Evolutionary conservation across 805 yeast species (phyloP).

Genomic region (Kregervanrija delftensis): DNA sequence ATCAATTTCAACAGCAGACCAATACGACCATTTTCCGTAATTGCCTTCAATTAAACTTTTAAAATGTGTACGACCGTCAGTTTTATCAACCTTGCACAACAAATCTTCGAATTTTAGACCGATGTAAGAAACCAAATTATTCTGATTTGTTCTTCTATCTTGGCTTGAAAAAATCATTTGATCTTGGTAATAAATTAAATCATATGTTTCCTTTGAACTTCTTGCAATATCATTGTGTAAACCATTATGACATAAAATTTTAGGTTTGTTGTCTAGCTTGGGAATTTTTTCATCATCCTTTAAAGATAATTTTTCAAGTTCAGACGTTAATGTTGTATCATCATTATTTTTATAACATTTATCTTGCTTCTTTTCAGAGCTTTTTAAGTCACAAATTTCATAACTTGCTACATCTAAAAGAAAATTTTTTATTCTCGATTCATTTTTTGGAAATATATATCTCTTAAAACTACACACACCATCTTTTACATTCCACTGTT

Average conservation of each 20-base stretch:
- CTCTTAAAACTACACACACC: conserved; percentile 1
- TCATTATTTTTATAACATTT: no score
- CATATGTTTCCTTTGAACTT: conserved; percentile 3
- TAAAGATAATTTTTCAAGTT: no score
- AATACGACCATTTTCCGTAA: conserved; percentile 8
- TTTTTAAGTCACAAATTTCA: neutral
- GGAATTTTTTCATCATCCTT: neutral
- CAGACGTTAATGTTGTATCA: no score
- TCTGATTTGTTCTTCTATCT: conserved; percentile 5
- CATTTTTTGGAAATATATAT: neutral
- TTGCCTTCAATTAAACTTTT: conserved; percentile 6
- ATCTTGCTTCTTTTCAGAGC: no score
- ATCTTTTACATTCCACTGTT: neutral
- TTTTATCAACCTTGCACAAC: conserved; percentile 2
- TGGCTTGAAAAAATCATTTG: conserved; percentile 9
- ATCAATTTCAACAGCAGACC: conserved; percentile 13
- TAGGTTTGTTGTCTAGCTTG: neutral
- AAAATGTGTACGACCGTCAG: conserved; percentile 8
- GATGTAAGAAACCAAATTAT: conserved; percentile 7
- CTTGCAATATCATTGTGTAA: conserved; percentile 6
- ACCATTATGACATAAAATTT: conserved; percentile 11
- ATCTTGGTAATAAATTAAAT: conserved; percentile 6
- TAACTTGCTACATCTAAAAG: conserved; percentile 6
- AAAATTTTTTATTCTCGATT: conserved; percentile 4
- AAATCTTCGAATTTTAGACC: conserved; percentile 13